phyloP scores from a whole-genome alignment of 805 yeast species.

The Kockiozyma suomiensis region DNA sequence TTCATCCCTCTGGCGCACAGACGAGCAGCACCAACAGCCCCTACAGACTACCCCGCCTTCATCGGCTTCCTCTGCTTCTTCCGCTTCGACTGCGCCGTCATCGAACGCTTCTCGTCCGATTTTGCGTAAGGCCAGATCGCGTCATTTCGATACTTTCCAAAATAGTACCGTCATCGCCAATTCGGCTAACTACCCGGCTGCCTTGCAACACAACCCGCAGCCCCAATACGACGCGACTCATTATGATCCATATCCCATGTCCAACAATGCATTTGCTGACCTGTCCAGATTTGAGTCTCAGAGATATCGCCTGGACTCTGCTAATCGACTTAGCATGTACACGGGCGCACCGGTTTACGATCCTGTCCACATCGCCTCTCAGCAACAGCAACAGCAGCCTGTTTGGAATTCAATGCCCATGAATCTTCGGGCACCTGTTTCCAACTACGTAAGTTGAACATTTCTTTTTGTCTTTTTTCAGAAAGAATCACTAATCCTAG shows the following conservation, averaged over 20 bases:
- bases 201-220: neutral
- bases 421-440: slow-evolving; percentile 1
- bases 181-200: slow-evolving; percentile 6
- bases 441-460: slow-evolving; percentile 1
- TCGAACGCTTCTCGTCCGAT: slow-evolving; percentile 1
- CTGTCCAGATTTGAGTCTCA: slow-evolving; percentile 9
- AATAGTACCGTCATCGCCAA: slow-evolving; percentile 10
- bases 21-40: slow-evolving; percentile 4
- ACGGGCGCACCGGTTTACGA: slow-evolving; percentile 6
- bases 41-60: slow-evolving; percentile 4
- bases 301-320: slow-evolving; percentile 6
- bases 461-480: neutral
- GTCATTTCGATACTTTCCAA: slow-evolving; percentile 32
- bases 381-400: slow-evolving; percentile 13
- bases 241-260: slow-evolving; percentile 12
- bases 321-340: slow-evolving; percentile 14
- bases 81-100: neutral
- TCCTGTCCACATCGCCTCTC: neutral
- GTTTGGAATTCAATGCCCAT: slow-evolving; percentile 14
- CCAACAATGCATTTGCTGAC: slow-evolving; percentile 10
- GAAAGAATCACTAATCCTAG: neutral
- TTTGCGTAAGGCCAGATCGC: slow-evolving; percentile 30
- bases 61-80: slow-evolving; percentile 5
- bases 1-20: slow-evolving; percentile 13
- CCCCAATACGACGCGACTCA: slow-evolving; percentile 1